These are phyloP conservation scores for Graphilbum sp. DNA, from an alignment of 2,329 filamentous ascomycete genomes.

Conservation along the genomic window DNA sequence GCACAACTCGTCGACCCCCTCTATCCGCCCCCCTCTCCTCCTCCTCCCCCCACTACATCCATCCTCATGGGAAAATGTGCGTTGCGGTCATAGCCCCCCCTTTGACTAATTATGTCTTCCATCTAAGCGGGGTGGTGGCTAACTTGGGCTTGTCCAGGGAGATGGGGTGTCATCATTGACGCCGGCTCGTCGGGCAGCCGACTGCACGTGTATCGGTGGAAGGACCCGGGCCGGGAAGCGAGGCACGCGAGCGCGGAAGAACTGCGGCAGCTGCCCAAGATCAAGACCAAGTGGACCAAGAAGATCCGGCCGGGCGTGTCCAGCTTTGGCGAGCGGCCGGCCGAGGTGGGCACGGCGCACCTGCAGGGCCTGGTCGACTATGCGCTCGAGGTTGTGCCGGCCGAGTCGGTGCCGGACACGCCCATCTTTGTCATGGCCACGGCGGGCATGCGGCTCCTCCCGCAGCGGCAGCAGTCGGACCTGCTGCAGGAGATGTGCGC, in stretches of 20 bases:
- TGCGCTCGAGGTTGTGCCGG: slow-evolving; percentile 62
- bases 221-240: slow-evolving; percentile 53
- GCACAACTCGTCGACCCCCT: no score
- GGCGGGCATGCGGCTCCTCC: slow-evolving; percentile 81
- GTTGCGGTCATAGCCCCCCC: no score
- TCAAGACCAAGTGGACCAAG: slow-evolving; percentile 79
- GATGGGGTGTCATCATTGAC: slow-evolving; percentile 91
- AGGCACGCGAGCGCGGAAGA: slow-evolving; percentile 42
- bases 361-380: slow-evolving; percentile 66
- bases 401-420: slow-evolving; percentile 61
- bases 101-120: neutral
- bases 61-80: slow-evolving; percentile 1
- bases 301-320: slow-evolving; percentile 92
- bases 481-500: slow-evolving; percentile 67
- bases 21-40: neutral
- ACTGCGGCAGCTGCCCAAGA: slow-evolving; percentile 54
- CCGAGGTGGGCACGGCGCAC: slow-evolving; percentile 66
- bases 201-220: slow-evolving; percentile 88
- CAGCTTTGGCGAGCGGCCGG: slow-evolving; percentile 64
- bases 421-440: slow-evolving; percentile 93
- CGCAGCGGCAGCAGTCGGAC: slow-evolving; percentile 51
- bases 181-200: slow-evolving; percentile 95
- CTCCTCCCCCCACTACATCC: neutral
- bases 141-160: no score
- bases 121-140: no score